Evolutionary conservation across 768 basidiomycete genomes (phyloP).

Genomic region (Lentinula lateritia): DNA sequence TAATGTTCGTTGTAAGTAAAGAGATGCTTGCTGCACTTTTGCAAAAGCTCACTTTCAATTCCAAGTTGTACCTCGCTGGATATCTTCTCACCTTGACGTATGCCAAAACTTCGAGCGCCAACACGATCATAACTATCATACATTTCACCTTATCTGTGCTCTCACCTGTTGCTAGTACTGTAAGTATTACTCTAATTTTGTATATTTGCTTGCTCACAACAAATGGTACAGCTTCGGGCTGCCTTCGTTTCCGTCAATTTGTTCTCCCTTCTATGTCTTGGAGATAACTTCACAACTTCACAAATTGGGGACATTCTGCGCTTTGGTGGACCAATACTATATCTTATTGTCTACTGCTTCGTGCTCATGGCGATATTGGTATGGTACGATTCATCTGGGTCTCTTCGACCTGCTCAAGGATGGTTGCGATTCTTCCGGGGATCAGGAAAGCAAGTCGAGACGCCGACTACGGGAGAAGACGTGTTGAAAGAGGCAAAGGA

Average conservation of each 20-base stretch:
- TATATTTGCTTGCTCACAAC: neutral
- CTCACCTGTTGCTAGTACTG: conserved; percentile 65
- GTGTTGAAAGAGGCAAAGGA: conserved; percentile 48
- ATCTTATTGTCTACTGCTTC: conserved; percentile 58
- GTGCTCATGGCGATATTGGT: conserved; percentile 60
- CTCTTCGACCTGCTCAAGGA: conserved; percentile 25
- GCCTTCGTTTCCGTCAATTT: conserved; percentile 73
- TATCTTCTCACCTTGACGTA: conserved; percentile 74
- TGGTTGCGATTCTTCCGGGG: neutral
- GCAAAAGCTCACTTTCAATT: neutral
- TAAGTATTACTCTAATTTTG: conserved; percentile 28
- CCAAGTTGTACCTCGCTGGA: conserved; percentile 56
- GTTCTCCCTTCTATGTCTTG: conserved; percentile 69
- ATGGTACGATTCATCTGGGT: conserved; percentile 63
- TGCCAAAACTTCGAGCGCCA: conserved; percentile 53
- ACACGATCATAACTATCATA: conserved; percentile 50
- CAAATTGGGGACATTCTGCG: conserved; percentile 49
- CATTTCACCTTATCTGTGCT: conserved; percentile 66
- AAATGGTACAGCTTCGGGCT: conserved; percentile 47
- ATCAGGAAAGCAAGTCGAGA: conserved; percentile 10
- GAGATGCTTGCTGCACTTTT: neutral
- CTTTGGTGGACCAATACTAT: conserved; percentile 73
- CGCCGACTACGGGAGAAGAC: conserved; percentile 33
- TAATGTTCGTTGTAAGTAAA: conserved; percentile 62
- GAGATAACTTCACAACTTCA: conserved; percentile 38